These are phyloP conservation scores for Babesia ovis DNA, from an alignment of 169 alveolate species.

Conservation along the genomic window DNA sequence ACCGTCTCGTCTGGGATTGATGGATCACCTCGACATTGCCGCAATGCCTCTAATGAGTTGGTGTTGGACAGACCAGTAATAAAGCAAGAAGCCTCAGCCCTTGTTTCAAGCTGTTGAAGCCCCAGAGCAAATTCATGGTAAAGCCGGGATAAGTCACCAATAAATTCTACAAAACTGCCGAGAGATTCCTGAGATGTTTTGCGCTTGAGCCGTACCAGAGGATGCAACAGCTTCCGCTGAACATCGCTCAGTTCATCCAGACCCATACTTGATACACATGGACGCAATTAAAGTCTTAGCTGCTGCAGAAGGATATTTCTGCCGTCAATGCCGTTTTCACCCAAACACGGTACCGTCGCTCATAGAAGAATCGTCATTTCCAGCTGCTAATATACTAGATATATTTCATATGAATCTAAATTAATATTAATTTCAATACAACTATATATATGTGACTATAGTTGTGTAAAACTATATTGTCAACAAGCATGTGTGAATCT, in stretches of 20 bases:
- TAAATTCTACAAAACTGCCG: slow-evolving; percentile 41
- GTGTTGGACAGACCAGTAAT: slow-evolving; percentile 37
- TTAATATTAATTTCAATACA: too few species aligned
- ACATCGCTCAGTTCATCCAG: slow-evolving; percentile 49
- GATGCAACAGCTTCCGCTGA: slow-evolving; percentile 63
- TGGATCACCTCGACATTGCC: slow-evolving; percentile 28
- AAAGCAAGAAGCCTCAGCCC: slow-evolving; percentile 15
- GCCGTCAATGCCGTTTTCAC: neutral
- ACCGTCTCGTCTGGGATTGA: slow-evolving; percentile 23
- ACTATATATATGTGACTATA: too few species aligned
- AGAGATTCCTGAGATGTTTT: slow-evolving; percentile 45
- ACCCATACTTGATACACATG: slow-evolving; percentile 36
- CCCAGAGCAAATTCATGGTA: slow-evolving; percentile 44
- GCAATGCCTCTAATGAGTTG: slow-evolving; percentile 44
- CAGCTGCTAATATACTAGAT: neutral
- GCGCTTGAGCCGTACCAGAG: slow-evolving; percentile 50
- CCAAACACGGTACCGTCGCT: neutral
- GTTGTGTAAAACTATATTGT: neutral
- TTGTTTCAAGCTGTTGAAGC: slow-evolving; percentile 28
- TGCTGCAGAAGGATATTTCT: neutral
- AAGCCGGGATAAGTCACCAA: slow-evolving; percentile 39
- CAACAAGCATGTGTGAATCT: neutral
- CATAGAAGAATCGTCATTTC: neutral
- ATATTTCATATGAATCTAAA: neutral
- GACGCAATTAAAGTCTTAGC: neutral